A percentile compares a stretch with the other conserved stretches of the same genome.
Conservation (phyloP, 441 rosid species). For the Viola pubescens region DNA sequence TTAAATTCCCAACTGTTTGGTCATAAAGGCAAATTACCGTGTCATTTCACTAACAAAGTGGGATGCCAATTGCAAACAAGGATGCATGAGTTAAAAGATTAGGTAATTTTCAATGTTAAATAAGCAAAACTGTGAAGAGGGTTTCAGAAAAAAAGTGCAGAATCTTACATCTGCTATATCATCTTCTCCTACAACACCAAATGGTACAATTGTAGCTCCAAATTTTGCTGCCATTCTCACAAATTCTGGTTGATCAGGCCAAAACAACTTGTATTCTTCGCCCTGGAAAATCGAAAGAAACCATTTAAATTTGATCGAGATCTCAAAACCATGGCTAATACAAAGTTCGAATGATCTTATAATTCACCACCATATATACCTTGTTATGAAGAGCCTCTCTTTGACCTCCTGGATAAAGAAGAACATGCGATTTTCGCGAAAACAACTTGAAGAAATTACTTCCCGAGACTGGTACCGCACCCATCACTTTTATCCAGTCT, state of each 20-base stretch:
- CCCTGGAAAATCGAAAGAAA: slow-evolving; percentile 39
- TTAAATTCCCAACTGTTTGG: no score
- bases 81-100: no score
- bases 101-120: no score
- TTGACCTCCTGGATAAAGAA: slow-evolving; percentile 89
- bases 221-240: slow-evolving; percentile 89
- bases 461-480: slow-evolving; percentile 62
- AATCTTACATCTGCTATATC: slow-evolving; percentile 63
- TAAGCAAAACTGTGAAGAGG: no score
- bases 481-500: slow-evolving; percentile 72
- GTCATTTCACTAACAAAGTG: no score
- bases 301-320: background rate
- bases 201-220: slow-evolving; percentile 88
- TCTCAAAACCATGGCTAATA: background rate
- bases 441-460: slow-evolving; percentile 64
- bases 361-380: slow-evolving; percentile 30
- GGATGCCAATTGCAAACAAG: no score
- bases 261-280: slow-evolving; percentile 61
- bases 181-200: slow-evolving; percentile 87
- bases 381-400: slow-evolving; percentile 81
- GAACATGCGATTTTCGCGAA: slow-evolving; percentile 58
- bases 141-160: background rate
- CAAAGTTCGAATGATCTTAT: background rate
- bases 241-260: slow-evolving; percentile 83
- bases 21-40: no score